phyloP scores from a whole-genome alignment of 2,329 filamentous ascomycete genomes.

The Fusarium veterinarium region DNA sequence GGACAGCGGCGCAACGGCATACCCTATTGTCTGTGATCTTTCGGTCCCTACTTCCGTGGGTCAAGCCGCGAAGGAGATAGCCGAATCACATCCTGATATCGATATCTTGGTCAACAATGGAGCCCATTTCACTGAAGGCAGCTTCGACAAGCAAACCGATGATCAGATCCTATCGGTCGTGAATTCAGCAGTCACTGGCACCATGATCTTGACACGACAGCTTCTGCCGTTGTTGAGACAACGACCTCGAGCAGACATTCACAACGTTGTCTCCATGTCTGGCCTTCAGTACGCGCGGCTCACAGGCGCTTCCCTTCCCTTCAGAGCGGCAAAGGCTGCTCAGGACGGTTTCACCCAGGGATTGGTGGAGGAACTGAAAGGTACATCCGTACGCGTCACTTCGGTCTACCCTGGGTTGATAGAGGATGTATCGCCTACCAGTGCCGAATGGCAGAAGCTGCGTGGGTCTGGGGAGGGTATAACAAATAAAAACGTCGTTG shows the following conservation, averaged over 20 bases:
- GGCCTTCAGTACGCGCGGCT: background rate
- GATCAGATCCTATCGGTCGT: background rate
- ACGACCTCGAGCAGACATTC: background rate
- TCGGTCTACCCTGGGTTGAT: background rate
- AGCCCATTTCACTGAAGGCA: background rate
- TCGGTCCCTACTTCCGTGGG: background rate
- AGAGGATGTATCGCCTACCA: background rate
- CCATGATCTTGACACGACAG: background rate
- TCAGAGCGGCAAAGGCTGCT: background rate
- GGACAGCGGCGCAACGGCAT: background rate
- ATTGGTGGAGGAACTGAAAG: background rate
- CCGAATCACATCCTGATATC: background rate
- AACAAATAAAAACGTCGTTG: background rate
- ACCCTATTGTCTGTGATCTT: background rate
- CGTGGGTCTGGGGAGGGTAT: background rate
- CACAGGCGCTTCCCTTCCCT: background rate
- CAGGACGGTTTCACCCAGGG: constrained; percentile 1
- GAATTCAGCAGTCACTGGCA: background rate
- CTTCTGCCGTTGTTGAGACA: background rate
- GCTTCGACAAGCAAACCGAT: background rate
- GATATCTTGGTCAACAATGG: constrained; percentile 1
- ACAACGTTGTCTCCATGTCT: background rate
- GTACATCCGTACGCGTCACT: background rate
- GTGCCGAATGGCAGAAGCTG: accelerated
- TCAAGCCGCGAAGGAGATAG: background rate